Conservation (phyloP, 805 yeast genomes). For the Ogataea populi-albae region DNA sequence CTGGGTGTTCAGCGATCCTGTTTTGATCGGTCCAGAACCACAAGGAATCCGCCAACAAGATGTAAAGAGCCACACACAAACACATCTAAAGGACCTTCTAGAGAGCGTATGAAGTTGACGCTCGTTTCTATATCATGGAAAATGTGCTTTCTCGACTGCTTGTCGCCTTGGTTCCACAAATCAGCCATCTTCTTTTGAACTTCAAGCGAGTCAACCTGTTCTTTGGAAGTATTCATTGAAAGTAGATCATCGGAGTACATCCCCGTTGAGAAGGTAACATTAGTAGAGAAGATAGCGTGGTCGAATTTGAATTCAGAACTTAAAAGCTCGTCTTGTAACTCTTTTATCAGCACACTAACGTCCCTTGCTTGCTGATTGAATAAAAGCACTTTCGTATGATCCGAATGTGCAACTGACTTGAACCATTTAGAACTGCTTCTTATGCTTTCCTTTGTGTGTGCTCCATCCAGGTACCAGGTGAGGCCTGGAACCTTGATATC, state of each 20-base stretch:
- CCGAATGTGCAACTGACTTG: conserved; percentile 31
- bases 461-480: conserved; percentile 92
- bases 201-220: conserved; percentile 70
- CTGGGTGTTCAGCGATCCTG: too few relatives aligned
- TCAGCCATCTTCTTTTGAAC: conserved; percentile 76
- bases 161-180: conserved; percentile 61
- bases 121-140: conserved; percentile 76
- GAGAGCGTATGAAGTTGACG: conserved; percentile 48
- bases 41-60: conserved; percentile 89
- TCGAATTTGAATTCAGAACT: conserved; percentile 51
- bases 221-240: conserved; percentile 79
- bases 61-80: conserved; percentile 94
- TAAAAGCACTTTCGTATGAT: conserved; percentile 48
- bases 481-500: conserved; percentile 40
- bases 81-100: conserved; percentile 58
- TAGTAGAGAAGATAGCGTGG: conserved; percentile 82
- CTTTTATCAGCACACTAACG: conserved; percentile 58
- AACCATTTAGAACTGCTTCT: conserved; percentile 85
- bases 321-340: conserved; percentile 45
- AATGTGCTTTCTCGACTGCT: conserved; percentile 42
- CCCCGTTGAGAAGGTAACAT: conserved; percentile 87
- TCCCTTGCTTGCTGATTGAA: conserved; percentile 97
- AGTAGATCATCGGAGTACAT: conserved; percentile 76
- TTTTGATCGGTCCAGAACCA: conserved; percentile 58
- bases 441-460: conserved; percentile 89